Evolutionary conservation across 2,329 filamentous ascomycete species (phyloP).

Genomic region (Botrytis fragariae): DNA sequence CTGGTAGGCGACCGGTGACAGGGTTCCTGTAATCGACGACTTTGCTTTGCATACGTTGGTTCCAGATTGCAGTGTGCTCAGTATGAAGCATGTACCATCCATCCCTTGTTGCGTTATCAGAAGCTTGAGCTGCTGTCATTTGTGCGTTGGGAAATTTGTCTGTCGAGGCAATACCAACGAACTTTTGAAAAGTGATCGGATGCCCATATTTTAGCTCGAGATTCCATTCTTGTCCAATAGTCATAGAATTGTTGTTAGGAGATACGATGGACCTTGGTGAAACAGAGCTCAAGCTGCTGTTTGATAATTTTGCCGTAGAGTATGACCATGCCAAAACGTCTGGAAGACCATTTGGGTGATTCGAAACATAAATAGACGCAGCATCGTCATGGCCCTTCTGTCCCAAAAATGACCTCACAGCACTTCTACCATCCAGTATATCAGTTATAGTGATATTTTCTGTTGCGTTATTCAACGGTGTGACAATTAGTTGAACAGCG

Average conservation of each 20-base stretch:
- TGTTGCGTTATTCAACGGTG: conserved; percentile 11
- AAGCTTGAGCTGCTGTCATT: conserved; percentile 41
- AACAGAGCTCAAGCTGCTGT: conserved; percentile 39
- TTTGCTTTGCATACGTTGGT: conserved; percentile 36
- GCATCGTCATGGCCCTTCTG: conserved; percentile 48
- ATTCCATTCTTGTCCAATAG: conserved; percentile 56
- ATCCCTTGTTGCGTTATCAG: conserved; percentile 40
- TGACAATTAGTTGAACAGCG: conserved; percentile 22
- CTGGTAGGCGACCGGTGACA: conserved; percentile 48
- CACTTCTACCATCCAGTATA: conserved; percentile 59
- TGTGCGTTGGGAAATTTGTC: conserved; percentile 58
- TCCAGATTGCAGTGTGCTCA: conserved; percentile 24
- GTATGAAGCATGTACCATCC: conserved; percentile 20
- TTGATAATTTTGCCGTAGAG: conserved; percentile 43
- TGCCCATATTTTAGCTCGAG: conserved; percentile 50
- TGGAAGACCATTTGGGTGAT: conserved; percentile 55
- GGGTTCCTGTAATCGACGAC: conserved; percentile 53
- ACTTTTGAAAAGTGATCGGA: conserved; percentile 57
- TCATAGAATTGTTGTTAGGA: conserved; percentile 54
- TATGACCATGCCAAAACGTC: conserved; percentile 59
- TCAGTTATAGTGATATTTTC: conserved; percentile 54
- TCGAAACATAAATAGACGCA: conserved; percentile 55
- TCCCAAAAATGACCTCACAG: conserved; percentile 56
- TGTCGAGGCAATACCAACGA: conserved; percentile 59
- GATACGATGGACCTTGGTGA: conserved; percentile 20